Percentiles rank a stretch among this genome's conserved stretches.
phyloP scores from a whole-genome alignment of 208 protist genomes.

The Crithidia thermophila region DNA sequence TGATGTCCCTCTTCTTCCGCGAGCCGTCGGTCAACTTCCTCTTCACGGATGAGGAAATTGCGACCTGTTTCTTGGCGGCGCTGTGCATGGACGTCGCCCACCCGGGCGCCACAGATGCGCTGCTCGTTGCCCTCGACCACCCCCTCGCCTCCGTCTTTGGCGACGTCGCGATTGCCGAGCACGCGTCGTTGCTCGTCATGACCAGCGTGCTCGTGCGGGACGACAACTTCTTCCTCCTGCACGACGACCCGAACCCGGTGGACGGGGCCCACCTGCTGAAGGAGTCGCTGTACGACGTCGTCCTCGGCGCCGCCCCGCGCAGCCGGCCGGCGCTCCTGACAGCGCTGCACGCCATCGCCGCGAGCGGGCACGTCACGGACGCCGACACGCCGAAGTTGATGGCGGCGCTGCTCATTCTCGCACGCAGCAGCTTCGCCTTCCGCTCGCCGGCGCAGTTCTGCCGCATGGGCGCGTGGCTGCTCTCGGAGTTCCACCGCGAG shows the following conservation, averaged over 20 bases:
- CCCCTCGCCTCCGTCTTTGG: constrained; percentile 76
- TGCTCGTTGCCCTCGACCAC: constrained; percentile 71
- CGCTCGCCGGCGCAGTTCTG: constrained; percentile 56
- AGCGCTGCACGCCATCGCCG: constrained; percentile 38
- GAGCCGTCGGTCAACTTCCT: constrained; percentile 69
- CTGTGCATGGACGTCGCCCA: constrained; percentile 81
- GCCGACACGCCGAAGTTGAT: constrained; percentile 51
- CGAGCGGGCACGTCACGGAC: constrained; percentile 37
- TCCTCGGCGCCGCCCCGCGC: constrained; percentile 40
- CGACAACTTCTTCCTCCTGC: constrained; percentile 55
- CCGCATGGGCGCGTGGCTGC: constrained; percentile 37
- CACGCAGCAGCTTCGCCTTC: constrained; percentile 67
- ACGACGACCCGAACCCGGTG: constrained; percentile 18
- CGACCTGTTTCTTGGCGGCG: constrained; percentile 76
- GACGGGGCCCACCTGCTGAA: constrained; percentile 46
- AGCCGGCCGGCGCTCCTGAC: constrained; percentile 40
- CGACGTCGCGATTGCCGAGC: constrained; percentile 53
- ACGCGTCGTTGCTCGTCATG: constrained; percentile 56
- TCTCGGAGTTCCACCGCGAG: constrained; percentile 60
- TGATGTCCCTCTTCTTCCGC: constrained; percentile 80
- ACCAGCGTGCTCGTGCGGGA: constrained; percentile 50
- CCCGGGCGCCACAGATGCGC: constrained; percentile 75
- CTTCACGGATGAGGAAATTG: constrained; percentile 86
- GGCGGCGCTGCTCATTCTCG: constrained; percentile 54
- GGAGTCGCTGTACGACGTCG: constrained; percentile 59